A percentile compares a stretch with the other conserved stretches of the same genome.
Conservation (phyloP, 2,329 filamentous ascomycete species). For the Tetracladium maxilliforme region DNA sequence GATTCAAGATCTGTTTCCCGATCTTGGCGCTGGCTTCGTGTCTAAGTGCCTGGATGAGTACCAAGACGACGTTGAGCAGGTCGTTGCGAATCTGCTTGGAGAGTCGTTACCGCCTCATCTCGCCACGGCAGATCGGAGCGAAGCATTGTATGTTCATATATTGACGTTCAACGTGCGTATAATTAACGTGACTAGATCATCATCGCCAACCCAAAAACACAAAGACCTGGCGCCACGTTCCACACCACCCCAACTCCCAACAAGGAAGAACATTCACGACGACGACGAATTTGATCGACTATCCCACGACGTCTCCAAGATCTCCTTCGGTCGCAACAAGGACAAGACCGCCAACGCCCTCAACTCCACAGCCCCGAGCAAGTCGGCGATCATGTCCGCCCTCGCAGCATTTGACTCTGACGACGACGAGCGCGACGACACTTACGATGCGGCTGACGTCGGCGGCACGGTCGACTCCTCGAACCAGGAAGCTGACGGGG, state of each 20-base stretch:
- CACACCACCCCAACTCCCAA: slow-evolving; percentile 39
- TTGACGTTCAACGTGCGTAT: not conserved
- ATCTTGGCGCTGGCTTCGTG: slow-evolving; percentile 73
- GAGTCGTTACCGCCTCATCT: slow-evolving; percentile 59
- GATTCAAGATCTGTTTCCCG: slow-evolving; percentile 86
- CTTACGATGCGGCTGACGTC: slow-evolving; percentile 84
- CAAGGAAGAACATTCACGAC: slow-evolving; percentile 63
- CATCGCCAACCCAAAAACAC: slow-evolving; percentile 10
- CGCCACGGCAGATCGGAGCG: slow-evolving; percentile 43
- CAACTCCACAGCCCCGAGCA: slow-evolving; percentile 49
- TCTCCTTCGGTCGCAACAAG: slow-evolving; percentile 67
- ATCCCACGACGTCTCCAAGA: slow-evolving; percentile 44
- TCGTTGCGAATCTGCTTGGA: slow-evolving; percentile 71
- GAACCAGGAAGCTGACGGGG: slow-evolving; percentile 30
- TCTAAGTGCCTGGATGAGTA: slow-evolving; percentile 70
- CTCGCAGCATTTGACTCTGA: slow-evolving; percentile 83
- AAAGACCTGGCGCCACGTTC: slow-evolving; percentile 38
- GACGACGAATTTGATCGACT: slow-evolving; percentile 67
- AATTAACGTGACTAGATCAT: slow-evolving; percentile 3
- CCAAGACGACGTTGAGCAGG: slow-evolving; percentile 59
- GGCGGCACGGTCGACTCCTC: slow-evolving; percentile 69
- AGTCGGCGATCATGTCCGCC: slow-evolving; percentile 77
- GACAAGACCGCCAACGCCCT: slow-evolving; percentile 56
- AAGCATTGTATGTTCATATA: slow-evolving; percentile 34
- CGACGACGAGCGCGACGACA: slow-evolving; percentile 94